Evolutionary conservation across 2,329 filamentous ascomycete genomes (phyloP).

Genomic region (Colletotrichum plurivorum): DNA sequence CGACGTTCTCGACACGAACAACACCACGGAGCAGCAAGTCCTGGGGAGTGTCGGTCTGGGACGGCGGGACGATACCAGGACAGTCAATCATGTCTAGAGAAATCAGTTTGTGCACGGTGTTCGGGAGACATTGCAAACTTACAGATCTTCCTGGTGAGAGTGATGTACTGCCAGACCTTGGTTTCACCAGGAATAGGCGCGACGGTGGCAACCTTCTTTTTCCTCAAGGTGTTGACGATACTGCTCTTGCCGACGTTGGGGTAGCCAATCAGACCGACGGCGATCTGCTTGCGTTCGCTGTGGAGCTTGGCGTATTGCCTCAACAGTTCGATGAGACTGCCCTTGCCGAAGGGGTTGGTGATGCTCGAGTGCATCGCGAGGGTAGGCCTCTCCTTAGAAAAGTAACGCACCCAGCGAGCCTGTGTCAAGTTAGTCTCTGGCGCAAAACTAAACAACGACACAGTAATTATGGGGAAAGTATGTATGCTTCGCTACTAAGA

Average conservation of each 20-base stretch:
- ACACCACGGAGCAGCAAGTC: conserved; percentile 93
- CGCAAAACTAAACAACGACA: conserved; percentile 29
- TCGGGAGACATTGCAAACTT: background rate
- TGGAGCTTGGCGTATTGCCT: conserved; percentile 94
- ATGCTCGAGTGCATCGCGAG: conserved; percentile 95
- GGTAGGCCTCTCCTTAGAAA: conserved; percentile 94
- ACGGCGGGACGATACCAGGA: conserved; percentile 95
- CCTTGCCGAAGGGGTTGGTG: conserved; percentile 97
- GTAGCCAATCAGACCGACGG: conserved; percentile 83
- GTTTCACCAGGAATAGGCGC: conserved; percentile 97
- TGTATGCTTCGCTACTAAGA: conserved; percentile 99
- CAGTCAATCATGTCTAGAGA: conserved; percentile 85
- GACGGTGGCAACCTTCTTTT: conserved; percentile 94
- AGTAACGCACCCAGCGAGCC: conserved; percentile 91
- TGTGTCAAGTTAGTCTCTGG: conserved; percentile 58
- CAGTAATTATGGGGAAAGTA: conserved; percentile 46
- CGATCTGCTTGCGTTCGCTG: conserved; percentile 92
- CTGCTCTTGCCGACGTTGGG: conserved; percentile 97
- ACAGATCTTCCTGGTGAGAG: conserved; percentile 89
- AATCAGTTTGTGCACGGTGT: background rate
- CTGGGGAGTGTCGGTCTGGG: conserved; percentile 84
- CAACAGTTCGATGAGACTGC: conserved; percentile 90
- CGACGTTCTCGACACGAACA: conserved; percentile 94
- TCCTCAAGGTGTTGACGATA: conserved; percentile 95
- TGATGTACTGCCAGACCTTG: conserved; percentile 98